These are phyloP conservation scores for Colletotrichum tropicale DNA, from an alignment of 2,329 filamentous ascomycete species.

Conservation along the genomic window DNA sequence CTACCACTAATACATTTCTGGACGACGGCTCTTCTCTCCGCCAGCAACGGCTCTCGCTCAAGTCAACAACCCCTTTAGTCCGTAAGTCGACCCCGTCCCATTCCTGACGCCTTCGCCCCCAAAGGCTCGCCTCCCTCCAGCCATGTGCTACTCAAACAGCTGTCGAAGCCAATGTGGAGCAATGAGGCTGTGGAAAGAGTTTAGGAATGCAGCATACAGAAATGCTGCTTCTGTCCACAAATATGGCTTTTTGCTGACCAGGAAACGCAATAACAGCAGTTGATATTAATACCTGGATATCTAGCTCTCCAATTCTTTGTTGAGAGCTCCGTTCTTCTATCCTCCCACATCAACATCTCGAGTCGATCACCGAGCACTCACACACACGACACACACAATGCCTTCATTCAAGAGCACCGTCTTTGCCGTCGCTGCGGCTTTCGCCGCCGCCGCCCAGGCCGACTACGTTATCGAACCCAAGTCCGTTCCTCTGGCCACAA, in stretches of 20 bases:
- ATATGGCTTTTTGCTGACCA: conserved; percentile 13
- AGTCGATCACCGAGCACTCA: not conserved
- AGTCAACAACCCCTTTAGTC: not conserved
- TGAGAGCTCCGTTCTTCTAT: not conserved
- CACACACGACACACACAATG: conserved; percentile 44
- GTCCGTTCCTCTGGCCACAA: conserved; percentile 55
- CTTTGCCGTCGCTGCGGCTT: conserved; percentile 58
- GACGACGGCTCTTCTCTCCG: not conserved
- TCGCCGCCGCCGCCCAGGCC: conserved; percentile 57
- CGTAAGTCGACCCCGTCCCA: not conserved
- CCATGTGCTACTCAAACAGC: not conserved
- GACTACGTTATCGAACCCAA: conserved; percentile 67
- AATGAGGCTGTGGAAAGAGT: not conserved
- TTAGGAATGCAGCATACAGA: conserved; percentile 12
- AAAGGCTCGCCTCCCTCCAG: not conserved
- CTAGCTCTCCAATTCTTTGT: not conserved
- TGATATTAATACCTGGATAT: not conserved
- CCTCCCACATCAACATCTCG: not conserved
- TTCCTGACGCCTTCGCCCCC: not conserved
- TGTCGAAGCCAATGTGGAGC: not conserved
- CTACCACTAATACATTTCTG: not conserved
- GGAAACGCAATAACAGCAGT: conserved; percentile 4
- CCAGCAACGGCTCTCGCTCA: not conserved
- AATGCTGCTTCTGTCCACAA: not conserved
- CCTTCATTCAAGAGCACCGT: conserved; percentile 57